These are phyloP conservation scores for Nitzschia sp. DNA, from an alignment of 108 stramenopile species.

Conservation along the genomic window DNA sequence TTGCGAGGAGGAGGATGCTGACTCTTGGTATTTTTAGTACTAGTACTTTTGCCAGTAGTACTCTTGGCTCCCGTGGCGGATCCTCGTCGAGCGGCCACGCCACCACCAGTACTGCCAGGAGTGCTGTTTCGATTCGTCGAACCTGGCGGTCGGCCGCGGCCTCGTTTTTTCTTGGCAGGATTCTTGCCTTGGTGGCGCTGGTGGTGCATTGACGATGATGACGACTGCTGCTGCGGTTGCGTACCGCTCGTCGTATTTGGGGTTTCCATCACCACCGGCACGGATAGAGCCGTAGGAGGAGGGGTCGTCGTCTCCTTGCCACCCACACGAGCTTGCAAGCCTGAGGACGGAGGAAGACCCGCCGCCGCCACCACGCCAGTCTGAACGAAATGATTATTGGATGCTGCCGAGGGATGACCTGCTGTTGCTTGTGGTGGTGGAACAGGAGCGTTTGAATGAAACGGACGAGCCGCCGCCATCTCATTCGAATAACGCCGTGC, in stretches of 20 bases:
- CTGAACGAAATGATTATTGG: no score
- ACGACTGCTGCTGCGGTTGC: neutral
- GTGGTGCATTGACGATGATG: neutral
- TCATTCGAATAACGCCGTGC: neutral
- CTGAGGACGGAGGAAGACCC: no score
- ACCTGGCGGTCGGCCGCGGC: neutral
- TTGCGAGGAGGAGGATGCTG: no score
- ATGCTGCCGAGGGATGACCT: neutral
- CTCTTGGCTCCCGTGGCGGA: no score
- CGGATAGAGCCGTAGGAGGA: neutral
- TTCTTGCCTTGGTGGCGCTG: constrained; percentile 10
- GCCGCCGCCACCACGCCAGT: no score
- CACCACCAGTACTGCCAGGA: neutral
- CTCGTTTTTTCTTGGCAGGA: constrained; percentile 2
- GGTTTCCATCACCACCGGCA: neutral
- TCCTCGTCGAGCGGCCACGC: no score
- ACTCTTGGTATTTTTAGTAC: neutral
- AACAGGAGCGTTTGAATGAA: neutral
- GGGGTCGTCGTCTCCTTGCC: no score
- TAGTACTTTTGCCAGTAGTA: neutral
- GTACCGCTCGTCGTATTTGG: neutral
- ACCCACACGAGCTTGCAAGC: no score
- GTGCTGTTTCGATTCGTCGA: neutral
- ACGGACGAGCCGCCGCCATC: neutral
- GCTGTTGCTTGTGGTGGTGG: no score